phyloP scores from a whole-genome alignment of 163 green algal genomes.

The Chloroidium sp. region DNA sequence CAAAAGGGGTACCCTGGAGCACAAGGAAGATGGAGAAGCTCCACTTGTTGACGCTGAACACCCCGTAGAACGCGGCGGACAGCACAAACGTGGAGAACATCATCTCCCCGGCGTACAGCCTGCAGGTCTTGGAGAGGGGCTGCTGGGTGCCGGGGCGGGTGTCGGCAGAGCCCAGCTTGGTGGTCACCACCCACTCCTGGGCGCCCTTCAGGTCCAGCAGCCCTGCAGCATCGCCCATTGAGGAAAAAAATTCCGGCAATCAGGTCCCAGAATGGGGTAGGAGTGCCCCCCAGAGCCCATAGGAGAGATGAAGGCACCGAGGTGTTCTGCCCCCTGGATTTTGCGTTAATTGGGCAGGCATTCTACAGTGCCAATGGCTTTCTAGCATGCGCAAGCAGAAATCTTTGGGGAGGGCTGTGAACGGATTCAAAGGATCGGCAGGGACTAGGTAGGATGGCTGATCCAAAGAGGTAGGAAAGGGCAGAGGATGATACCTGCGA shows the following conservation, averaged over 20 bases:
- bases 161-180: constrained; percentile 66
- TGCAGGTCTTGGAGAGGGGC: constrained; percentile 17
- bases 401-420: too few species aligned
- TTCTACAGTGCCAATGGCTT: too few species aligned
- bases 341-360: too few species aligned
- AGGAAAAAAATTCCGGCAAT: too few species aligned
- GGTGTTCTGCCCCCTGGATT: too few species aligned
- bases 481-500: constrained; percentile 31
- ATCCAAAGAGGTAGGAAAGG: not conserved
- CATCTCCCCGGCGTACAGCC: constrained; percentile 44
- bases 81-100: constrained; percentile 54
- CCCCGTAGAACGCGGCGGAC: constrained; percentile 47
- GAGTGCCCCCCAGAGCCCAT: too few species aligned
- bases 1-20: constrained; percentile 40
- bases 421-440: too few species aligned
- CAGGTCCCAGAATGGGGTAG: too few species aligned
- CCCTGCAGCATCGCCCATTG: constrained; percentile 19
- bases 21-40: constrained; percentile 67
- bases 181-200: constrained; percentile 81
- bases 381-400: too few species aligned
- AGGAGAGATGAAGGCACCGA: too few species aligned
- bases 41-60: constrained; percentile 53
- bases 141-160: constrained; percentile 39
- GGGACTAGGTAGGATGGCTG: not conserved
- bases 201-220: constrained; percentile 64